Evolutionary conservation across 139 green algal genomes (phyloP).

Genomic region (Picochlorum sp.): DNA sequence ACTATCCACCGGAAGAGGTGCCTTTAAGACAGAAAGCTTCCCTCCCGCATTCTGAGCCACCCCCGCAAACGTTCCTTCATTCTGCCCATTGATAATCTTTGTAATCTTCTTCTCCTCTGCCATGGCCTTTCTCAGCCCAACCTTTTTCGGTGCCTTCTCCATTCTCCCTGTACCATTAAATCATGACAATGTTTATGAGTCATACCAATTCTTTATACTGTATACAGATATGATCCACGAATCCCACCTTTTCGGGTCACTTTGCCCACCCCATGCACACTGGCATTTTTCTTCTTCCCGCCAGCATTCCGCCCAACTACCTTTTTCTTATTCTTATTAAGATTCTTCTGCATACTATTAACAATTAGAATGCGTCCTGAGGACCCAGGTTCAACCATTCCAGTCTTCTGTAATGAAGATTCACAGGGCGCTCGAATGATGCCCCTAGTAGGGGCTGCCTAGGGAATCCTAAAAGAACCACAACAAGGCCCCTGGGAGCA

Average conservation of each 20-base stretch:
- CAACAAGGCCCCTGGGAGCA: too few relatives aligned
- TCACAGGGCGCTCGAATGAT: too few relatives aligned
- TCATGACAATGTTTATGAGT: background rate
- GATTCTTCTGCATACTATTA: constrained; percentile 14
- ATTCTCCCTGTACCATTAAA: constrained; percentile 13
- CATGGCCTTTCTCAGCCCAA: constrained; percentile 2
- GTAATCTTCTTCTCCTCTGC: constrained; percentile 14
- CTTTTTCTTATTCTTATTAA: constrained; percentile 1
- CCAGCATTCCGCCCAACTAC: constrained; percentile 2
- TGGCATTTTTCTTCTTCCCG: constrained; percentile 5
- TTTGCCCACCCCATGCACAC: constrained; percentile 2
- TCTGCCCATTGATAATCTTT: constrained; percentile 28
- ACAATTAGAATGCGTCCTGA: background rate
- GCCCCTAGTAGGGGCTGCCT: too few relatives aligned
- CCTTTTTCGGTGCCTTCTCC: constrained; percentile 20
- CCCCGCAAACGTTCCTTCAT: constrained; percentile 21
- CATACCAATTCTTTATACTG: background rate
- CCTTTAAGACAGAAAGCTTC: constrained; percentile 22
- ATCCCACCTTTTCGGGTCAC: constrained; percentile 16
- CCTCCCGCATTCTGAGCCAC: constrained; percentile 13
- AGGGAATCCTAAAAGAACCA: too few relatives aligned
- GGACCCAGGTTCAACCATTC: background rate
- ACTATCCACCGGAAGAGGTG: background rate
- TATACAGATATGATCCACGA: background rate
- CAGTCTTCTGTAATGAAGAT: too few relatives aligned